These are phyloP conservation scores for thale cress (Arabidopsis thaliana) DNA, from an alignment of 345 rosid species.

Conservation along the genomic window DNA sequence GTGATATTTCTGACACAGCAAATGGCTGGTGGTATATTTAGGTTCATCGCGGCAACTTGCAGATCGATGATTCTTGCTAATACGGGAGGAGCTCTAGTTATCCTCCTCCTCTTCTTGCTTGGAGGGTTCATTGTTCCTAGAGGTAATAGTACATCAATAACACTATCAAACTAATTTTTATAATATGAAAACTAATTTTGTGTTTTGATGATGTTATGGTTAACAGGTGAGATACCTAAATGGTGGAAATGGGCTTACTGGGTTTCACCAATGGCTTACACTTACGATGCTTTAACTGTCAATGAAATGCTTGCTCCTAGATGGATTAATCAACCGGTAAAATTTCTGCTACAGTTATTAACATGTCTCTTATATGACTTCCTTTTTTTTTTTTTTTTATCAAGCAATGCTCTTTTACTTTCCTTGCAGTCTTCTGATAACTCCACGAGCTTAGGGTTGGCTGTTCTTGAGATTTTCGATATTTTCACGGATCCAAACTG, in stretches of 20 bases:
- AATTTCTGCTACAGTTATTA: not conserved
- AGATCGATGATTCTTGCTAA: slow-evolving; percentile 83
- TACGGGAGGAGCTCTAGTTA: slow-evolving; percentile 74
- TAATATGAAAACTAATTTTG: not conserved
- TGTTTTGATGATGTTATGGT: not conserved
- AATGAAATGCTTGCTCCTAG: slow-evolving; percentile 83
- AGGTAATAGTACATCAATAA: slow-evolving; percentile 47
- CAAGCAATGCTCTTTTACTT: not conserved
- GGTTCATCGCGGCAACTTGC: slow-evolving; percentile 71
- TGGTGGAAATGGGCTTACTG: slow-evolving; percentile 97
- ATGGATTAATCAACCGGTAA: slow-evolving; percentile 76
- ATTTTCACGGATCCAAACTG: slow-evolving; percentile 60
- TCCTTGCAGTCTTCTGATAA: slow-evolving; percentile 61
- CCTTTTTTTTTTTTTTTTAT: too few species aligned
- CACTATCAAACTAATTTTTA: not conserved
- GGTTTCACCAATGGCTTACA: slow-evolving; percentile 86
- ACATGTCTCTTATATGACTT: not conserved
- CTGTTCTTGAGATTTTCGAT: slow-evolving; percentile 61
- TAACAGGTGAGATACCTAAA: slow-evolving; percentile 66
- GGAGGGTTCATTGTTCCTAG: slow-evolving; percentile 86
- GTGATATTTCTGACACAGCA: slow-evolving; percentile 74
- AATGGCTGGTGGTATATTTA: slow-evolving; percentile 80
- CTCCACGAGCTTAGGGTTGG: slow-evolving; percentile 58
- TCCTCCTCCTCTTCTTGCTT: slow-evolving; percentile 75
- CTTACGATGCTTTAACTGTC: slow-evolving; percentile 66